Percentiles rank a stretch among this genome's conserved stretches.
These are phyloP conservation scores for Coprinellus micaceus DNA, from an alignment of 768 basidiomycete genomes.

Conservation along the genomic window DNA sequence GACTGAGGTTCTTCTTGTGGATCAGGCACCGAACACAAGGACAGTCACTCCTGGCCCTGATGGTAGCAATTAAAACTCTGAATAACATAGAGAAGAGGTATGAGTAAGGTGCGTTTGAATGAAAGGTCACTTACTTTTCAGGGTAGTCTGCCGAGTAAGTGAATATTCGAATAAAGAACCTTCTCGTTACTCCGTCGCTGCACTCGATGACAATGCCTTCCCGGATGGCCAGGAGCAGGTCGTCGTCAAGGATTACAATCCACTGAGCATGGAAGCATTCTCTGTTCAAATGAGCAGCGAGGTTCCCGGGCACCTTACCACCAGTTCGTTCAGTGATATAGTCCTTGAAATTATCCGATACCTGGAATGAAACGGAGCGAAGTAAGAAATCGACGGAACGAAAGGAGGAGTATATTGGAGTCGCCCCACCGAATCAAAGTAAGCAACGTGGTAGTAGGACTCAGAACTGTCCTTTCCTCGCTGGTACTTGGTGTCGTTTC, in stretches of 20 bases:
- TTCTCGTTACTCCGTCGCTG: background rate
- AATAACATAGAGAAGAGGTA: background rate
- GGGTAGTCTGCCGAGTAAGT: conserved; percentile 11
- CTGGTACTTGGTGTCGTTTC: conserved; percentile 33
- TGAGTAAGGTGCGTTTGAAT: background rate
- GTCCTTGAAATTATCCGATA: conserved; percentile 6
- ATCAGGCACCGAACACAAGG: too few relatives aligned
- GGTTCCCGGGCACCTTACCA: background rate
- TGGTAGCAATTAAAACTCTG: too few relatives aligned
- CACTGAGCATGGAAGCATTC: conserved; percentile 5
- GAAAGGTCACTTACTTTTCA: conserved; percentile 3
- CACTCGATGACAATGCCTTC: conserved; percentile 5
- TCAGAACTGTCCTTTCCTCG: conserved; percentile 14
- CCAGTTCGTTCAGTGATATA: background rate
- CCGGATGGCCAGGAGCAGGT: background rate
- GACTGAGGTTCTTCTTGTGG: too few relatives aligned
- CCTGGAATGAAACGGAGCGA: conserved; percentile 7
- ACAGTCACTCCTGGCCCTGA: too few relatives aligned
- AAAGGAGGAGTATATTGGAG: too few relatives aligned
- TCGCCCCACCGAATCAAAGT: conserved; percentile 29
- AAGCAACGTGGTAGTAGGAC: conserved; percentile 28
- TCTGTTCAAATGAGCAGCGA: background rate
- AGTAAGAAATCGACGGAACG: background rate
- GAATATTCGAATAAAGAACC: conserved; percentile 4
- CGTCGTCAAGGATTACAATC: conserved; percentile 2